Evolutionary conservation across 345 rosid species (phyloP).

Genomic region (Punica granatum): DNA sequence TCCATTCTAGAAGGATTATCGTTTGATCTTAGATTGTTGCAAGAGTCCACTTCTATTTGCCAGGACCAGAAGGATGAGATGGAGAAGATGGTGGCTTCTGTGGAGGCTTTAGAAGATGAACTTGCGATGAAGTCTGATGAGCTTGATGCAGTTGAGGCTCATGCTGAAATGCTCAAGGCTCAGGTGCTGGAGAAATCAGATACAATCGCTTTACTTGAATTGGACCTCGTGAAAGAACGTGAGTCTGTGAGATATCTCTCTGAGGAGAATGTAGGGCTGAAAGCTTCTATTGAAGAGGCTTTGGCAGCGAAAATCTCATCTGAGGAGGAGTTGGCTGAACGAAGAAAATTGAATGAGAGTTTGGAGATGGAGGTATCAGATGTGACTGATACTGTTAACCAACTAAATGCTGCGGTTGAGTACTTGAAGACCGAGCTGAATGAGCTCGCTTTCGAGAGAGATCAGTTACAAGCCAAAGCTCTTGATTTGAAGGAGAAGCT

Average conservation of each 20-base stretch:
- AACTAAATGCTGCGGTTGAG: constrained; percentile 52
- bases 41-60: constrained; percentile 77
- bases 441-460: constrained; percentile 50
- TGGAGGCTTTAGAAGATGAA: constrained; percentile 66
- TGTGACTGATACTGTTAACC: constrained; percentile 45
- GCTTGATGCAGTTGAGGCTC: constrained; percentile 49
- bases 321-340: constrained; percentile 51
- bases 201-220: constrained; percentile 39
- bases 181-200: constrained; percentile 60
- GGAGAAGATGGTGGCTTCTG: constrained; percentile 47
- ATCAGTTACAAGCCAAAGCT: constrained; percentile 47
- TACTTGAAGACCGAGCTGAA: constrained; percentile 37
- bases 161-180: constrained; percentile 43
- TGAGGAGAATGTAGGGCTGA: constrained; percentile 44
- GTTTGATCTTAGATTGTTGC: constrained; percentile 82
- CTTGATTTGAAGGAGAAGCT: constrained; percentile 52
- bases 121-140: constrained; percentile 47
- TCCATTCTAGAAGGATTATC: constrained; percentile 67
- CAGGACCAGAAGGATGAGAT: constrained; percentile 79
- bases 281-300: constrained; percentile 38
- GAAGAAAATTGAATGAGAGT: constrained; percentile 41
- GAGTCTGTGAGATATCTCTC: constrained; percentile 27
- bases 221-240: constrained; percentile 27
- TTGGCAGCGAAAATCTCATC: constrained; percentile 37
- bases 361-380: constrained; percentile 64